Conservation (phyloP, 2,329 filamentous ascomycete species). For the Calcarisporium arbuscula region DNA sequence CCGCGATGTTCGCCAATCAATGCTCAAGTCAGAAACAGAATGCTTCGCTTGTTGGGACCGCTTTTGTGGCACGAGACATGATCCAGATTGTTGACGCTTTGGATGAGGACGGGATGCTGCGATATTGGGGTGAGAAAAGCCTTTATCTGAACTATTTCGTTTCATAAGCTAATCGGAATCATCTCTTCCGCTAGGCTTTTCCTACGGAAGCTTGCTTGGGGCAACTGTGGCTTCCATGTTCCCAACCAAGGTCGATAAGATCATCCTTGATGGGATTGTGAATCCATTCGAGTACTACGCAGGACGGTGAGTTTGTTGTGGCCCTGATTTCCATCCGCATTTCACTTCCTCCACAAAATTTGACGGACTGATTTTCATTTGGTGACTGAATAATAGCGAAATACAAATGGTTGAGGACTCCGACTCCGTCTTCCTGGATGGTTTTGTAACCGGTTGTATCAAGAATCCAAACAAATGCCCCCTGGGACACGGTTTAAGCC, state of each 20-base stretch:
- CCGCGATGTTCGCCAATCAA: conserved; percentile 11
- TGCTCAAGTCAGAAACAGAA: conserved; percentile 21
- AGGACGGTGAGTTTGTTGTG: not conserved
- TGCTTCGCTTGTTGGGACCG: conserved; percentile 32
- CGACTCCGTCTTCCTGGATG: conserved; percentile 20
- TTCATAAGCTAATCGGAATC: too few species aligned
- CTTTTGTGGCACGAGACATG: conserved; percentile 37
- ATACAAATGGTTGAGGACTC: conserved; percentile 16
- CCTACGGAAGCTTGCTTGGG: conserved; percentile 7
- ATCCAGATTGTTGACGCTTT: conserved; percentile 37
- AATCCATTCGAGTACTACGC: conserved; percentile 23
- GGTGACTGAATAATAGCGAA: conserved; percentile 7
- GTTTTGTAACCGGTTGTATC: conserved; percentile 19
- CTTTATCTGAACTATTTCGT: too few species aligned
- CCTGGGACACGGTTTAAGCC: conserved; percentile 22
- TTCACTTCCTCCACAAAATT: not conserved
- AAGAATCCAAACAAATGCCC: conserved; percentile 16
- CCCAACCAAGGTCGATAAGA: conserved; percentile 5
- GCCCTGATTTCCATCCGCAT: conserved; percentile 11
- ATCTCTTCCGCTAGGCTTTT: too few species aligned
- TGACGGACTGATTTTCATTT: not conserved
- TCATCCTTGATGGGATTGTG: conserved; percentile 8
- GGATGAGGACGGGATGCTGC: conserved; percentile 28
- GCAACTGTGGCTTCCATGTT: conserved; percentile 6
- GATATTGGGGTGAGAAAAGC: conserved; percentile 7